Evolutionary conservation across 2,329 filamentous ascomycete genomes (phyloP), one percentile per base, ranked within the genome.

Genomic region (Fusarium phyllophilum): DNA sequence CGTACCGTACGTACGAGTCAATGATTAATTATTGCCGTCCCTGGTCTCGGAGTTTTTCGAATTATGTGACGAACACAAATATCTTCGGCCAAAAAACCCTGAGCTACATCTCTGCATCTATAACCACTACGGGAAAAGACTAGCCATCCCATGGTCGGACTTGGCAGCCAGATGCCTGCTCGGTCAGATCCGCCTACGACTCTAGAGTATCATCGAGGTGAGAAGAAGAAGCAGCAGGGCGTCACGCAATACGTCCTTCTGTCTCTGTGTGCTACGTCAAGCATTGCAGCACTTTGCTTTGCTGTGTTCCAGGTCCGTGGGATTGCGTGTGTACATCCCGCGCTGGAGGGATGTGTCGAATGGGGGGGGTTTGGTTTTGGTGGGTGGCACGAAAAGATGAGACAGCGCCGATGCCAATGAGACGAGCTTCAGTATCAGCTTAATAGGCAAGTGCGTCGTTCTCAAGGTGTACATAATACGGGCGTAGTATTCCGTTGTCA

Each of bases 271-370:
- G 54, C 57, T 68, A 72, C 61, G 60, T 59, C 54, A 58, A 62
- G 31, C 52, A 67, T 59, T 58, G 12, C 41, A 22, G 55, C 20
- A 26, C n/a, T 58, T 71, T 54, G 49, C 62, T 71, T 70, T 72
- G 26, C 36, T 73, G 67, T 60, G 71, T 72, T 74, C 71, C 71
- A 74, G 71, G 71, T 74, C 58, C 67, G 71, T 74, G 71, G 71
- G 67, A 73, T 74, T 63, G 57, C 20, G 38, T 31, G 58, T 55
- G 70, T 68, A 56, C 71, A 71, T 71, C 62, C 44, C 36, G 56
- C 49, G 46, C 59, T 64, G 58, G 44, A 36, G 52, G 48, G 63
- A 22, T 54, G 48, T 26, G 60, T 62, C 29, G 24, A 39, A 55
- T 29, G 56, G 54, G 51, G 46, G 39, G 52, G 29, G 36, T 42